Evolutionary conservation across 108 stramenopile genomes (phyloP).

Genomic region (Nitzschia putrida): DNA sequence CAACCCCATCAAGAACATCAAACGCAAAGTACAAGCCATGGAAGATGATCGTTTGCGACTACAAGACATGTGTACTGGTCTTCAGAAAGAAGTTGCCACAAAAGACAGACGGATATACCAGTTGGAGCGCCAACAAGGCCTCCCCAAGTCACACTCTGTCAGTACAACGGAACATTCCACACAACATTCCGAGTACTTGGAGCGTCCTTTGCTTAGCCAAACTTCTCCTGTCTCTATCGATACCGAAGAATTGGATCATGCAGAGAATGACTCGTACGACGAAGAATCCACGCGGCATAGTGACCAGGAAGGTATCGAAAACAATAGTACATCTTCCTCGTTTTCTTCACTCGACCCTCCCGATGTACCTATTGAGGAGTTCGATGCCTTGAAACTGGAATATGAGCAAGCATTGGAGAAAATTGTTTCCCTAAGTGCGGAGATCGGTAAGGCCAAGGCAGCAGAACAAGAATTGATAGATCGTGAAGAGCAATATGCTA

Average conservation of each 20-base stretch:
- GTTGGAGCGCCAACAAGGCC: slow-evolving; percentile 12
- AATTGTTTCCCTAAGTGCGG: slow-evolving; percentile 10
- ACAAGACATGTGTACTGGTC: neutral
- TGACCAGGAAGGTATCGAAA: neutral
- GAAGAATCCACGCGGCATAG: neutral
- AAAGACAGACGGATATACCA: slow-evolving; percentile 7
- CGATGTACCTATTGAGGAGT: slow-evolving; percentile 2
- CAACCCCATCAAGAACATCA: slow-evolving; percentile 29
- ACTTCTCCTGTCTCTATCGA: slow-evolving; percentile 16
- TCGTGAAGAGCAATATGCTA: neutral
- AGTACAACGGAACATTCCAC: slow-evolving; percentile 6
- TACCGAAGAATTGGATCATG: slow-evolving; percentile 6
- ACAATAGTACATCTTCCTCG: slow-evolving; percentile 5
- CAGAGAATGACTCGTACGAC: neutral
- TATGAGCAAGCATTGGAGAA: slow-evolving; percentile 15
- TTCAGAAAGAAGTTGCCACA: slow-evolving; percentile 12
- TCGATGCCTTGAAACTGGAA: slow-evolving; percentile 6
- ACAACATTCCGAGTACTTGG: neutral
- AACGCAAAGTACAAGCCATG: slow-evolving; percentile 35
- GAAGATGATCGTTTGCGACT: slow-evolving; percentile 25
- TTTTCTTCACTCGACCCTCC: slow-evolving; percentile 12
- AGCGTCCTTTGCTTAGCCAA: neutral
- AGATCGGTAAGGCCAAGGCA: slow-evolving; percentile 14
- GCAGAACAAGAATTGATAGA: slow-evolving; percentile 2
- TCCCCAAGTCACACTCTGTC: neutral